Conservation (phyloP, 1,139 yeast species). For the Geotrichum carabidarum region DNA sequence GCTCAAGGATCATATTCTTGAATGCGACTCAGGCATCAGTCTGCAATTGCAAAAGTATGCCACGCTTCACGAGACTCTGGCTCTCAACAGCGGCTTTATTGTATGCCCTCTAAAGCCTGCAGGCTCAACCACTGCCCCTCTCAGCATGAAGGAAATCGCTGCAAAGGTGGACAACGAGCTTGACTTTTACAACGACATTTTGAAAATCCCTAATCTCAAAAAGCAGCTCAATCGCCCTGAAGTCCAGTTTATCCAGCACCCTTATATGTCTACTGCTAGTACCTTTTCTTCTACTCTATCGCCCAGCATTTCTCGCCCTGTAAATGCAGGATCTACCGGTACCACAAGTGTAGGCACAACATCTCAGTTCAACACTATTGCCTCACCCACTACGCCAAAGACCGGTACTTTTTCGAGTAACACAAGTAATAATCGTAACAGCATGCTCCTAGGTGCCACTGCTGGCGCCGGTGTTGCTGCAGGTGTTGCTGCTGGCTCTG, state of each 20-base stretch:
- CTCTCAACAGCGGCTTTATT: conserved; percentile 80
- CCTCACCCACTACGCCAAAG: conserved; percentile 5
- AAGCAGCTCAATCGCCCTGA: conserved; percentile 34
- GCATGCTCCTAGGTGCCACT: background rate
- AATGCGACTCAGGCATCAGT: conserved; percentile 82
- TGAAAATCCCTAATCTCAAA: conserved; percentile 30
- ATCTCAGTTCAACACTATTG: conserved; percentile 6
- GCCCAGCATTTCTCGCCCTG: background rate
- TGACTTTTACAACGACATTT: conserved; percentile 71
- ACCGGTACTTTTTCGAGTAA: background rate
- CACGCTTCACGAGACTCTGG: conserved; percentile 75
- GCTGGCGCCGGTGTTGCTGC: background rate
- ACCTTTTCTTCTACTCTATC: background rate
- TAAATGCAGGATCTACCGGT: background rate
- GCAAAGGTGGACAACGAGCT: conserved; percentile 74
- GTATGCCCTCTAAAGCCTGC: conserved; percentile 59
- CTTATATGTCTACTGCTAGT: conserved; percentile 45
- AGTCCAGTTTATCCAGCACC: conserved; percentile 71
- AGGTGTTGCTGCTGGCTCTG: background rate
- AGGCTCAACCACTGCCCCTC: conserved; percentile 36
- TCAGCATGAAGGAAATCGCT: conserved; percentile 72
- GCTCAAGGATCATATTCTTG: conserved; percentile 71
- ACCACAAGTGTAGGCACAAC: background rate
- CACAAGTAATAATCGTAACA: background rate
- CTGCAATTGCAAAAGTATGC: conserved; percentile 86